phyloP scores from a whole-genome alignment of 1,284 basidiomycete species.

The Leucoagaricus sp. region DNA sequence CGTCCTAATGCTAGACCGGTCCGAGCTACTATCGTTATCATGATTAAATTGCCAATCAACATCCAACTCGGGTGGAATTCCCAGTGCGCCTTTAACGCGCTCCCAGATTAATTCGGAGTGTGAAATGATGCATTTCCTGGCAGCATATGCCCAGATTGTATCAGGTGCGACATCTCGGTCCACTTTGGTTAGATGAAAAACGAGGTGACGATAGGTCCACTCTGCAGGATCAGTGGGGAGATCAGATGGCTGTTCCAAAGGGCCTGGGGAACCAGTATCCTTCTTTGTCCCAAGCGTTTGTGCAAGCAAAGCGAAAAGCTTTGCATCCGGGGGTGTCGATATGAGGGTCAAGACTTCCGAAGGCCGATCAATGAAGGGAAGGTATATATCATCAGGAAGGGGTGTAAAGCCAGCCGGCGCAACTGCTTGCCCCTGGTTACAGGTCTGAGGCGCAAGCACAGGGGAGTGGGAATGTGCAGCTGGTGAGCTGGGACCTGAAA shows the following conservation, averaged over 20 bases:
- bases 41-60: conserved; percentile 43
- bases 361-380: conserved; percentile 77
- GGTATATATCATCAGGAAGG: conserved; percentile 66
- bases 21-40: conserved; percentile 20
- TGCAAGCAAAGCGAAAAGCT: conserved; percentile 66
- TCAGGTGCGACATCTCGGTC: conserved; percentile 63
- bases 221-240: conserved; percentile 47
- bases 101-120: conserved; percentile 83
- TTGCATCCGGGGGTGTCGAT: conserved; percentile 58
- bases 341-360: conserved; percentile 65
- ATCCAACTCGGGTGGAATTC: conserved; percentile 76
- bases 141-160: conserved; percentile 59
- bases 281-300: conserved; percentile 56
- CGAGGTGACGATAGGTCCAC: conserved; percentile 62
- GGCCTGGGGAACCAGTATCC: conserved; percentile 24
- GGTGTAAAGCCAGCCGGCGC: conserved; percentile 64
- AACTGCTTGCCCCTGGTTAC: conserved; percentile 16
- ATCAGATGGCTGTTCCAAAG: conserved; percentile 18
- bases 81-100: conserved; percentile 75
- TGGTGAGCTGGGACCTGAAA: conserved; percentile 24
- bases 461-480: conserved; percentile 21
- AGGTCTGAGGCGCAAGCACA: conserved; percentile 19
- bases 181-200: conserved; percentile 59
- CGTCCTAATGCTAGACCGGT: conserved; percentile 21
- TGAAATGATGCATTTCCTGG: conserved; percentile 65